These are phyloP conservation scores for Gracilariopsis chorda DNA, from an alignment of 23 red algal genomes.

Conservation along the genomic window DNA sequence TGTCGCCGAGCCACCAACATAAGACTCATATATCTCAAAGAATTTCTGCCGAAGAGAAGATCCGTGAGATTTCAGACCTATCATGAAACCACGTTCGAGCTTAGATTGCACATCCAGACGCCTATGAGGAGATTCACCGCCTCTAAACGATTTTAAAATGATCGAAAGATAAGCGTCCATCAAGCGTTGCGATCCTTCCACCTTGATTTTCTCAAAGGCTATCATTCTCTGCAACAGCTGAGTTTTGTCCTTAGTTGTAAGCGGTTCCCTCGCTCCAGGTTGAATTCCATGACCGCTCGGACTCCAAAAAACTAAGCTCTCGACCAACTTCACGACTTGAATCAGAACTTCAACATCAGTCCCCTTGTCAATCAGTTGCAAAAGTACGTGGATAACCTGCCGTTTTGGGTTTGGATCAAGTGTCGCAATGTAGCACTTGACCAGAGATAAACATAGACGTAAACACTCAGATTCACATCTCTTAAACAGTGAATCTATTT, in stretches of 20 bases:
- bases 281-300: not conserved
- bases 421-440: conserved; percentile 32
- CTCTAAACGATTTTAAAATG: conserved; percentile 62
- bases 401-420: conserved; percentile 37
- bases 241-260: conserved; percentile 73
- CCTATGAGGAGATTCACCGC: not conserved
- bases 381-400: conserved; percentile 42
- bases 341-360: conserved; percentile 46
- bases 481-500: not conserved
- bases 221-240: conserved; percentile 71
- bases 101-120: conserved; percentile 53
- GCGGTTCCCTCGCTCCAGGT: conserved; percentile 17
- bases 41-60: conserved; percentile 52
- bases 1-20: conserved; percentile 15
- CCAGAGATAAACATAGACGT: conserved; percentile 44
- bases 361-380: conserved; percentile 50
- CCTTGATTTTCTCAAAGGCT: conserved; percentile 56
- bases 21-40: conserved; percentile 60
- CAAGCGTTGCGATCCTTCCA: not conserved
- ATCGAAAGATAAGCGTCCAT: conserved; percentile 55
- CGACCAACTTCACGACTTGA: conserved; percentile 59
- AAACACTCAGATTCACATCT: conserved; percentile 48
- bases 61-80: conserved; percentile 57
- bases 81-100: conserved; percentile 83
- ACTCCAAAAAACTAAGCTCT: conserved; percentile 55